These are phyloP conservation scores for Boletus bicolor DNA, from an alignment of 768 basidiomycete species.

Conservation along the genomic window DNA sequence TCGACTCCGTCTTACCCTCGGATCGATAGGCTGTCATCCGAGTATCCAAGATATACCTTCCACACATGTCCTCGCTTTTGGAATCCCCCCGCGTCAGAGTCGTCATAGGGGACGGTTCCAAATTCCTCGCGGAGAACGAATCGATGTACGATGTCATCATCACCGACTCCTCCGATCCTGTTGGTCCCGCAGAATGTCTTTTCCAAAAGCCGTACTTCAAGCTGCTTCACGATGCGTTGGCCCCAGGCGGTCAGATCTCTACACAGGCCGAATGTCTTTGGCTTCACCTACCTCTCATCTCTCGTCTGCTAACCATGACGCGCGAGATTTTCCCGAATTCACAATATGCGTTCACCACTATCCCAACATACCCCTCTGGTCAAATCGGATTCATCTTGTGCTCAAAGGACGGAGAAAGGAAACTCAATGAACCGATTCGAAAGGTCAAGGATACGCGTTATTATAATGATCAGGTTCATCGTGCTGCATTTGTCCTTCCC, in stretches of 20 bases:
- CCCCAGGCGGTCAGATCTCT: slow-evolving; percentile 87
- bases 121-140: slow-evolving; percentile 87
- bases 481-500: slow-evolving; percentile 84
- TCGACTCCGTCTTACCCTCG: background rate
- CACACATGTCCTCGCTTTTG: slow-evolving; percentile 88
- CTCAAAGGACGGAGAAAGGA: slow-evolving; percentile 68
- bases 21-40: slow-evolving; percentile 80
- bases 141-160: slow-evolving; percentile 94
- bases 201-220: slow-evolving; percentile 98
- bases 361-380: slow-evolving; percentile 97
- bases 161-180: slow-evolving; percentile 97
- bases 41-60: slow-evolving; percentile 89
- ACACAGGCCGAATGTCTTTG: slow-evolving; percentile 96
- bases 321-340: slow-evolving; percentile 71
- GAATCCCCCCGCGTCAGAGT: slow-evolving; percentile 78
- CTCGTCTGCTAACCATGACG: slow-evolving; percentile 66
- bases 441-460: slow-evolving; percentile 71
- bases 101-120: slow-evolving; percentile 92
- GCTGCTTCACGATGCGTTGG: slow-evolving; percentile 85
- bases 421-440: slow-evolving; percentile 71
- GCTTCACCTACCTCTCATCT: slow-evolving; percentile 89
- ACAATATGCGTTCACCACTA: slow-evolving; percentile 93
- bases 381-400: slow-evolving; percentile 95
- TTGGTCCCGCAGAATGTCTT: slow-evolving; percentile 89
- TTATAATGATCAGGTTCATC: slow-evolving; percentile 82